phyloP scores from a whole-genome alignment of 139 green algal genomes.

The Nannochloris sp. region DNA sequence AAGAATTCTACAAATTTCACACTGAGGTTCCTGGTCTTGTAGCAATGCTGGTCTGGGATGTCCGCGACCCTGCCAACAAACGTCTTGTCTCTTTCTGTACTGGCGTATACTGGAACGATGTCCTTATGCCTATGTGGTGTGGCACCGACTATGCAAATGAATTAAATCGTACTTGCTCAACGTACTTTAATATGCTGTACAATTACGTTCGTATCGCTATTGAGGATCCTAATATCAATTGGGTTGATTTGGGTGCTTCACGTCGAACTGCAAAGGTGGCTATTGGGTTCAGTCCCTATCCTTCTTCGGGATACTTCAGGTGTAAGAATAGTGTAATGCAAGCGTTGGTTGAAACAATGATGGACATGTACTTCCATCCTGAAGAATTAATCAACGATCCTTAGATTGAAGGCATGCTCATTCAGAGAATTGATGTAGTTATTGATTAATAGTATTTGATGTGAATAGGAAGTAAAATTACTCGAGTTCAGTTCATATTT shows the following conservation, averaged over 20 bases:
- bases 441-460: neutral
- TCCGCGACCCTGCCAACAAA: neutral
- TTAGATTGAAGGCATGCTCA: no score
- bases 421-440: neutral
- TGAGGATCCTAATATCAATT: slow-evolving; percentile 24
- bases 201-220: slow-evolving; percentile 25
- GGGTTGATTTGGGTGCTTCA: slow-evolving; percentile 28
- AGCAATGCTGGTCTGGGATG: slow-evolving; percentile 4
- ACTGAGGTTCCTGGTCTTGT: slow-evolving; percentile 14
- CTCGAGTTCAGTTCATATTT: neutral
- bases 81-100: slow-evolving; percentile 30
- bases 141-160: slow-evolving; percentile 35
- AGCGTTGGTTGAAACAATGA: slow-evolving; percentile 11
- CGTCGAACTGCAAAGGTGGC: slow-evolving; percentile 21
- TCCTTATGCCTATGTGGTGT: slow-evolving; percentile 37
- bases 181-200: slow-evolving; percentile 34
- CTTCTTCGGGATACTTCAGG: slow-evolving; percentile 27
- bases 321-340: slow-evolving; percentile 31
- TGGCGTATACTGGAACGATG: slow-evolving; percentile 19
- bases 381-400: slow-evolving; percentile 13
- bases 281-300: slow-evolving; percentile 27
- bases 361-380: slow-evolving; percentile 20
- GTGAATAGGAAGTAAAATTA: neutral
- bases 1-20: slow-evolving; percentile 33
- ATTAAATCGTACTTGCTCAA: slow-evolving; percentile 17